A percentile compares a stretch with the other conserved stretches of the same genome.
Evolutionary conservation across 257 asterid genomes (phyloP).

Genomic region (Solanum chiquidenum): DNA sequence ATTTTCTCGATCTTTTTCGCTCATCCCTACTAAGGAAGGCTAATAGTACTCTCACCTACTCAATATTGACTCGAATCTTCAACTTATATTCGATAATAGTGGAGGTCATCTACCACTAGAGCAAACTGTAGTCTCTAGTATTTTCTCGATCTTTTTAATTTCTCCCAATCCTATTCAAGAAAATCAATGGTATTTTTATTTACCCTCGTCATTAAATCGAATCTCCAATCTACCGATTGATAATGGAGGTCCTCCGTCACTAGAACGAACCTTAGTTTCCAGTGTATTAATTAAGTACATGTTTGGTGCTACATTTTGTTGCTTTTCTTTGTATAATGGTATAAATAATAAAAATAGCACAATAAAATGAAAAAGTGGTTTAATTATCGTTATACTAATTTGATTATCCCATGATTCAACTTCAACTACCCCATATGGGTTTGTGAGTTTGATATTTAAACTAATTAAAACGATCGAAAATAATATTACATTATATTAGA

Average conservation of each 20-base stretch:
- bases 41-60: background rate
- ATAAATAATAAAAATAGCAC: background rate
- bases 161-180: no score
- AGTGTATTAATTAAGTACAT: background rate
- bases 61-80: fast-evolving
- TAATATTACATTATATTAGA: background rate
- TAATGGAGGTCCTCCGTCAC: background rate
- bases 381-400: background rate
- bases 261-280: background rate
- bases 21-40: background rate
- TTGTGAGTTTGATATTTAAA: background rate
- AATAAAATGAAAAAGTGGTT: background rate
- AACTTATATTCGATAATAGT: background rate
- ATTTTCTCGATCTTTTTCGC: background rate
- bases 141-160: no score
- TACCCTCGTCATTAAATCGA: background rate
- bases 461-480: background rate
- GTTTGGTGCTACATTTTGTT: background rate
- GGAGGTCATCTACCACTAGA: background rate
- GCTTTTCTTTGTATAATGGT: background rate
- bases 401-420: background rate
- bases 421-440: background rate
- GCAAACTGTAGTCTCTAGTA: background rate
- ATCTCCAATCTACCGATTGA: background rate
- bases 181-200: no score